Conservation (phyloP, 495 filamentous ascomycete genomes). For the Hypoxylon fuscum region DNA sequence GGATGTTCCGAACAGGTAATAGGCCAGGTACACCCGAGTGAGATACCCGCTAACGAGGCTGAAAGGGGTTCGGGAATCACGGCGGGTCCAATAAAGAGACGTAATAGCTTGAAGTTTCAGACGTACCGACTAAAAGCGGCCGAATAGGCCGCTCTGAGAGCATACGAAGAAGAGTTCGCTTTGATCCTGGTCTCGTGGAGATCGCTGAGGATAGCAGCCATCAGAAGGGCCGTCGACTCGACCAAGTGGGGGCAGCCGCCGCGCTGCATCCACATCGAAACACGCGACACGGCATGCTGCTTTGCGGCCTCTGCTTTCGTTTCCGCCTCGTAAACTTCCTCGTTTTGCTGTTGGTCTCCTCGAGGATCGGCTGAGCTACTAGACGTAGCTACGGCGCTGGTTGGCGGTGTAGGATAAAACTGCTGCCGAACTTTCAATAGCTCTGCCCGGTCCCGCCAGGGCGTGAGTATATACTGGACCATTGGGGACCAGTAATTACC, state of each 20-base stretch:
- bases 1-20: background rate
- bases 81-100: background rate
- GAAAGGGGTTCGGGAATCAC: background rate
- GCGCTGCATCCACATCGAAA: constrained; percentile 67
- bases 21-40: background rate
- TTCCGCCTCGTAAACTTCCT: constrained; percentile 23
- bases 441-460: constrained; percentile 75
- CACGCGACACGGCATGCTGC: constrained; percentile 56
- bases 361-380: constrained; percentile 10
- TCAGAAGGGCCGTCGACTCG: constrained; percentile 81
- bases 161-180: constrained; percentile 47
- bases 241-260: constrained; percentile 83
- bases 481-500: constrained; percentile 50
- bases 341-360: constrained; percentile 2
- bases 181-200: constrained; percentile 56
- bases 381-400: constrained; percentile 7
- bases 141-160: constrained; percentile 56
- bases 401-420: constrained; percentile 64
- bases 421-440: constrained; percentile 71
- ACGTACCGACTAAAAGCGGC: constrained; percentile 60
- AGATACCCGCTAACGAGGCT: constrained; percentile 13
- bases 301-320: constrained; percentile 25
- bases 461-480: constrained; percentile 80
- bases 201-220: constrained; percentile 76
- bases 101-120: constrained; percentile 7